A percentile compares a stretch with the other conserved stretches of the same genome.
Conservation (phyloP, 2,329 filamentous ascomycete species). For the Leptographium wingfieldii region DNA sequence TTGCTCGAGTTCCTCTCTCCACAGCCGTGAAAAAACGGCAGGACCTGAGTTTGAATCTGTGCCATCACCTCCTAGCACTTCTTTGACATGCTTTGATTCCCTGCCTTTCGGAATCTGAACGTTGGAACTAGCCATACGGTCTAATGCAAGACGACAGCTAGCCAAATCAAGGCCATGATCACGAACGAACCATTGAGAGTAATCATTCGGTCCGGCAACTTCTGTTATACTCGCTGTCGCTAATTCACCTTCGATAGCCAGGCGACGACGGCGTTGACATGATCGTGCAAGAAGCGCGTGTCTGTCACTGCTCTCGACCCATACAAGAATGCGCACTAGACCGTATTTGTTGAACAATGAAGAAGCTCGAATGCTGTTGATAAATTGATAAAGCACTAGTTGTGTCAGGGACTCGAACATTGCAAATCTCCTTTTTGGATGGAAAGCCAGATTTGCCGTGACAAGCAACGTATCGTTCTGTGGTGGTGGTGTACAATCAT, state of each 20-base stretch:
- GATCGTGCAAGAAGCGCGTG: slow-evolving; percentile 45
- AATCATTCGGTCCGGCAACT: slow-evolving; percentile 24
- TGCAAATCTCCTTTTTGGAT: slow-evolving; percentile 35
- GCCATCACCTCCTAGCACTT: neutral
- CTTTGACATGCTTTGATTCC: slow-evolving; percentile 20
- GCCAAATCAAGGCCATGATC: slow-evolving; percentile 35
- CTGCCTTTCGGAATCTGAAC: slow-evolving; percentile 32
- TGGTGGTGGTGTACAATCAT: slow-evolving; percentile 27
- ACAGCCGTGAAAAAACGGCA: slow-evolving; percentile 23
- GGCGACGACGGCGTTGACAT: slow-evolving; percentile 40
- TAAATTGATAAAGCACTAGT: slow-evolving; percentile 49
- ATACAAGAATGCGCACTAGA: slow-evolving; percentile 65
- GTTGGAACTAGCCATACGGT: slow-evolving; percentile 33
- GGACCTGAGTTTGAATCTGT: neutral
- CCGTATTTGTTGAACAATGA: slow-evolving; percentile 63
- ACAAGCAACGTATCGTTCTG: slow-evolving; percentile 65
- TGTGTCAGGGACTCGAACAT: slow-evolving; percentile 42
- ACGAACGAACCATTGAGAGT: slow-evolving; percentile 21
- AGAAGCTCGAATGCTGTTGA: slow-evolving; percentile 43
- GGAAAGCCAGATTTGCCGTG: slow-evolving; percentile 51
- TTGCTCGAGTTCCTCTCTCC: slow-evolving; percentile 28
- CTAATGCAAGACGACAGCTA: slow-evolving; percentile 25
- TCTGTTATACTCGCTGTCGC: slow-evolving; percentile 46
- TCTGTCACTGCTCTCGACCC: slow-evolving; percentile 52
- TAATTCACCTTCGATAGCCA: slow-evolving; percentile 47